Base-by-base conservation (phyloP, 139 green algal species). In the Raphidocelis subcapitata region DNA sequence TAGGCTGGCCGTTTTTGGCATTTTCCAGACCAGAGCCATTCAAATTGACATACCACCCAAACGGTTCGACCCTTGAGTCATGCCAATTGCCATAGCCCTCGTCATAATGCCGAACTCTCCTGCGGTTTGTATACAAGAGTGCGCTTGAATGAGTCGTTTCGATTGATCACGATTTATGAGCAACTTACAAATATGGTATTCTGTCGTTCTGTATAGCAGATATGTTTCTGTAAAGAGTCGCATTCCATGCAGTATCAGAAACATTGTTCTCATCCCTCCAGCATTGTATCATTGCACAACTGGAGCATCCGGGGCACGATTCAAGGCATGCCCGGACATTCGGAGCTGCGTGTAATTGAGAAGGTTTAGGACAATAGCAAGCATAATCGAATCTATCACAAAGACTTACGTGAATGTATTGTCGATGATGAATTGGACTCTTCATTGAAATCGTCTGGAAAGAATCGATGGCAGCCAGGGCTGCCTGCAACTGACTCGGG, bases 51-150 rank as follows among this genome's bases (percentile, higher is more conserved):
- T 49, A 49, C 41, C 41, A 49, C 8, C 41, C 41, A 49, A 20
- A 49, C 8, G 41, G 41, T 12, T 49, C 41, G 8, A 49, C 41
- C 12, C 41, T 8, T 20, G 41, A 49, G 8, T 49, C 41, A 49
- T 49, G 41, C 41, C 41, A 49, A 49, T 32, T 26, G n/a, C 46
- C n/a, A 47, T 52, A 72, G 14, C 65, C 65, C n/a, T 62, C 65
- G 56, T 72, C 65, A 62, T 62, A 72, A 28, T 72, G 65, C 3
- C 65, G 65, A 4, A 72, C 56, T 15, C 65, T 46, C 21, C 63
- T 69, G 63, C n/a, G n/a, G n/a, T n/a, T n/a, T n/a, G n/a, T n/a
- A n/a, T n/a, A 49, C 41, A 49, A 49, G 41, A 8, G 12, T 49
- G 12, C 8, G 41, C 41, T 49, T 12, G 8, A 12, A 49, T 49